Conservation (phyloP, 2,329 filamentous ascomycete genomes). For the Hymenotorrendiella dingleyae region DNA sequence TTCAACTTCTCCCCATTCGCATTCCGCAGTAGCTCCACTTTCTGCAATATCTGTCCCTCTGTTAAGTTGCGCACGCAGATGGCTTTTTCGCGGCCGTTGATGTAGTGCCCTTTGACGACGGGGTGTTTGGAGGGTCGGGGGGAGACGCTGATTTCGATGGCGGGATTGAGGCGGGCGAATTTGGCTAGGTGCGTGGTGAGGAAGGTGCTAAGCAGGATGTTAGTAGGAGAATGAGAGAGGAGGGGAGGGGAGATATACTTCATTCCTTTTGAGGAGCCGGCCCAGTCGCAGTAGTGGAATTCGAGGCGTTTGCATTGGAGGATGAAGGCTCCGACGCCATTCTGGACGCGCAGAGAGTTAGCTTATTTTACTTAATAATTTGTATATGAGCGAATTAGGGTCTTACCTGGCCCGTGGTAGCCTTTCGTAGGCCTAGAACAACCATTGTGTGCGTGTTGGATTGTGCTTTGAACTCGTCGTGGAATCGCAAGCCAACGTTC, state of each 20-base stretch:
- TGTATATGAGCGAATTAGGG: neutral
- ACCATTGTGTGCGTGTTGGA: constrained; percentile 38
- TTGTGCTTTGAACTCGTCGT: neutral
- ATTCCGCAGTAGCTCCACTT: constrained; percentile 67
- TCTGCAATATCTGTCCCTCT: constrained; percentile 72
- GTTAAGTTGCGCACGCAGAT: constrained; percentile 87
- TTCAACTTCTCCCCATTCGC: constrained; percentile 70
- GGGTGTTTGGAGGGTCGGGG: constrained; percentile 88
- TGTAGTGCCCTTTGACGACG: constrained; percentile 81
- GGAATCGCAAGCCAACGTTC: too few species aligned
- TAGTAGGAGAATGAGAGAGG: neutral
- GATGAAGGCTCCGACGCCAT: constrained; percentile 94
- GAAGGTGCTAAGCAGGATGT: constrained; percentile 55
- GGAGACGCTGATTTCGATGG: constrained; percentile 87
- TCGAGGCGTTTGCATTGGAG: constrained; percentile 94
- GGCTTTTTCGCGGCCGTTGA: constrained; percentile 81
- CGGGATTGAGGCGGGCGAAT: constrained; percentile 77
- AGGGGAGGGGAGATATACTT: constrained; percentile 52
- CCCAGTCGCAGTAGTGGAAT: constrained; percentile 96
- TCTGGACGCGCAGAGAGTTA: constrained; percentile 49
- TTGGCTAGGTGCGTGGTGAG: constrained; percentile 68
- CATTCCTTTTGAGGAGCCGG: constrained; percentile 90
- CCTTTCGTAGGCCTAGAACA: constrained; percentile 46
- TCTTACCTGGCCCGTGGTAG: constrained; percentile 49
- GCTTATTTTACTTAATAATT: constrained; percentile 13